Percentiles rank a stretch among this genome's conserved stretches.
Evolutionary conservation across 2,329 filamentous ascomycete species (phyloP).

Genomic region (Diplodia mutila): DNA sequence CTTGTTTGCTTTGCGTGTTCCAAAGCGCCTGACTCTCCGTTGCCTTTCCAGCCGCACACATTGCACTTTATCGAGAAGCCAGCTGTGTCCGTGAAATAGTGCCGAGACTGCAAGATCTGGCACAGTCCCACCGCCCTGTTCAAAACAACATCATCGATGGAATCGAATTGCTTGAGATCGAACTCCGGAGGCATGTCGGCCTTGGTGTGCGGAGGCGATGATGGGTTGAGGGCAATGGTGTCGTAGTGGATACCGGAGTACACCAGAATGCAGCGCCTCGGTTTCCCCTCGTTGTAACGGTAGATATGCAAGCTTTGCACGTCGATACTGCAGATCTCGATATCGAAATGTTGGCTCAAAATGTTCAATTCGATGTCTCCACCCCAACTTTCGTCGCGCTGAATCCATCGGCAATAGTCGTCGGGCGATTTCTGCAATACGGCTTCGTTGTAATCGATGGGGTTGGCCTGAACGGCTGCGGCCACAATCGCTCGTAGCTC

Average conservation of each 20-base stretch:
- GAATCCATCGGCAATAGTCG: slow-evolving; percentile 81
- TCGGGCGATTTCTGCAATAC: slow-evolving; percentile 72
- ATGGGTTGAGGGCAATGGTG: slow-evolving; percentile 72
- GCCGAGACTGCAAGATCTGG: slow-evolving; percentile 64
- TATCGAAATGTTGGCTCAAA: slow-evolving; percentile 78
- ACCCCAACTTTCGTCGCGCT: slow-evolving; percentile 81
- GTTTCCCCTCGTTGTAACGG: slow-evolving; percentile 75
- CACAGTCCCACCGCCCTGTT: slow-evolving; percentile 62
- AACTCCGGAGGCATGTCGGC: slow-evolving; percentile 69
- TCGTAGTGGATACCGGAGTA: slow-evolving; percentile 96
- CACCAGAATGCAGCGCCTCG: slow-evolving; percentile 74
- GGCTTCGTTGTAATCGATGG: slow-evolving; percentile 72
- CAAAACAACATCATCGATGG: slow-evolving; percentile 58
- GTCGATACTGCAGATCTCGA: slow-evolving; percentile 85
- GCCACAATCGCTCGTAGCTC: slow-evolving; percentile 79
- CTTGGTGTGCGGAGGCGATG: slow-evolving; percentile 60
- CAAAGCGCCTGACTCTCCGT: slow-evolving; percentile 65
- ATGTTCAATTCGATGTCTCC: slow-evolving; percentile 89
- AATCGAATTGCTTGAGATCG: slow-evolving; percentile 76
- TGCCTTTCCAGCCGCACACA: slow-evolving; percentile 68
- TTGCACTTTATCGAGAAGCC: slow-evolving; percentile 80
- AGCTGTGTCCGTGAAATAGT: slow-evolving; percentile 89
- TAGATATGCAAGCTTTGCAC: slow-evolving; percentile 71
- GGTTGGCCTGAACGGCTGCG: slow-evolving; percentile 73
- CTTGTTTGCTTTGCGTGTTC: slow-evolving; percentile 66